These are phyloP conservation scores for Capronia epimyces DNA, from an alignment of 2,329 filamentous ascomycete genomes.

Conservation along the genomic window DNA sequence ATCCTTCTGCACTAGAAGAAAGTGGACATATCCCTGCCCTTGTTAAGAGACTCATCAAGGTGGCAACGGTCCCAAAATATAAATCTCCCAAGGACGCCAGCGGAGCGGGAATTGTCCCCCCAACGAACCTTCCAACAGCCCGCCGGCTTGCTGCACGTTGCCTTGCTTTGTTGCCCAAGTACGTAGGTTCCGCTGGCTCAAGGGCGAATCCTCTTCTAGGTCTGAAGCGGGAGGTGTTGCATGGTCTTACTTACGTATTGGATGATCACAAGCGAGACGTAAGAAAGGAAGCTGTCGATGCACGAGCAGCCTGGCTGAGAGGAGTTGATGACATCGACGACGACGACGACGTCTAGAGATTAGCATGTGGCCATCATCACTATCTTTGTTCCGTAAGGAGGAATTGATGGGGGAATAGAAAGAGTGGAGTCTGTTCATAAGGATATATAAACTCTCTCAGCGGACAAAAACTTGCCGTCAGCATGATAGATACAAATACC, in stretches of 20 bases:
- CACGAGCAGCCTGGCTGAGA: constrained; percentile 55
- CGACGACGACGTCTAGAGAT: constrained; percentile 43
- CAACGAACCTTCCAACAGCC: constrained; percentile 25
- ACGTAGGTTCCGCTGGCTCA: constrained; percentile 33
- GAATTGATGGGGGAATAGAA: no score
- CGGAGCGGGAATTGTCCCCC: constrained; percentile 14
- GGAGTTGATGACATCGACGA: constrained; percentile 52
- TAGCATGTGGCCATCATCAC: background rate
- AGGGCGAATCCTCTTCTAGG: constrained; percentile 46
- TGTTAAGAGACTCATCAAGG: constrained; percentile 52
- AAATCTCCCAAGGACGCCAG: constrained; percentile 10
- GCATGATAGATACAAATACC: no score
- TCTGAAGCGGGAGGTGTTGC: constrained; percentile 53
- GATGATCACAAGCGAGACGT: constrained; percentile 61
- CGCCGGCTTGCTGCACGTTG: constrained; percentile 26
- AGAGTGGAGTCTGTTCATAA: no score
- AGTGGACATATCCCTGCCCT: constrained; percentile 55
- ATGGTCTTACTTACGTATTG: constrained; percentile 49
- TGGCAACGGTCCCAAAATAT: constrained; percentile 30
- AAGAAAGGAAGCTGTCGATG: constrained; percentile 57
- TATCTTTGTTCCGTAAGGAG: no score
- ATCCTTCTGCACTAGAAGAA: constrained; percentile 47
- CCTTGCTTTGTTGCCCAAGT: constrained; percentile 26
- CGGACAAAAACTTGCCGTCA: no score
- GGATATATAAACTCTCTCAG: no score